Evolutionary conservation across 306 rosid genomes (phyloP).

Genomic region (Delonix regia): DNA sequence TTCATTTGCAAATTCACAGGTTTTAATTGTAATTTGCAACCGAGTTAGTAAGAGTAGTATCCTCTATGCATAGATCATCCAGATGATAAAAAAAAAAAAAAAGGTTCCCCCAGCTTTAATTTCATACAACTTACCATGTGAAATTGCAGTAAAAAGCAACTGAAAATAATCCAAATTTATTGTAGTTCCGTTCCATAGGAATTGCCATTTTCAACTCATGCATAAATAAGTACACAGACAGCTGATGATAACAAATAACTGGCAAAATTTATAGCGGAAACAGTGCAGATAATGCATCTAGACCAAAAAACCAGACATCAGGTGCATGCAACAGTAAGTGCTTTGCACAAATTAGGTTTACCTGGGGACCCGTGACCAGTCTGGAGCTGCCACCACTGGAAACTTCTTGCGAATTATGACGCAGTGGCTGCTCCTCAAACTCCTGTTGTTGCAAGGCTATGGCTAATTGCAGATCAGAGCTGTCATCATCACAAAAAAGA

Average conservation of each 20-base stretch:
- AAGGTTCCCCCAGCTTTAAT: neutral
- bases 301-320: neutral
- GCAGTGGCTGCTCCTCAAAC: conserved; percentile 84
- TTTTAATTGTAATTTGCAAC: neutral
- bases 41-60: conserved; percentile 3
- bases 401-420: conserved; percentile 60
- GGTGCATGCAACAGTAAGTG: neutral
- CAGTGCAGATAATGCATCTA: neutral
- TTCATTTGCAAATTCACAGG: conserved; percentile 15
- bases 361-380: conserved; percentile 88
- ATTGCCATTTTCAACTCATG: neutral
- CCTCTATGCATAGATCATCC: neutral
- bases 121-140: neutral
- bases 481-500: conserved; percentile 45
- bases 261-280: neutral
- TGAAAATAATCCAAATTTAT: neutral
- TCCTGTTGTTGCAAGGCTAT: conserved; percentile 95
- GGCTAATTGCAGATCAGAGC: conserved; percentile 91
- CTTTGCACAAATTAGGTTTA: conserved; percentile 38
- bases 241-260: neutral
- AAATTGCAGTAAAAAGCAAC: neutral
- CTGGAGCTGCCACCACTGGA: conserved; percentile 57
- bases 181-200: neutral
- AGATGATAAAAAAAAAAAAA: conserved; percentile 10
- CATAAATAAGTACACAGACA: neutral